Conservation (phyloP, 2,329 filamentous ascomycete species). For the Fusarium oligoseptatum region DNA sequence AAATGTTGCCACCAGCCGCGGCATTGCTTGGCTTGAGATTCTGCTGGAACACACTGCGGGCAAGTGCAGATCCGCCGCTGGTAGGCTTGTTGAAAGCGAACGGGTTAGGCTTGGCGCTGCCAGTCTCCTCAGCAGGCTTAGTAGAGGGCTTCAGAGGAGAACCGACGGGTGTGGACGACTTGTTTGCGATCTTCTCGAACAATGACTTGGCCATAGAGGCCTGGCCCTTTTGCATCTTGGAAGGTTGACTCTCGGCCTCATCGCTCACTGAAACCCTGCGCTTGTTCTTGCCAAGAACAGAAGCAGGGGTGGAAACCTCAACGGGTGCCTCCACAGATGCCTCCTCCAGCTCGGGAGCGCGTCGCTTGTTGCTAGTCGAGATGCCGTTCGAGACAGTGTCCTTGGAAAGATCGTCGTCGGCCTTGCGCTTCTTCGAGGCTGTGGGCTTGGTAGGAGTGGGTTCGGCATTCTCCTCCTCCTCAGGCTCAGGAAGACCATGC, state of each 20-base stretch:
- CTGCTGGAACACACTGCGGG: slow-evolving; percentile 60
- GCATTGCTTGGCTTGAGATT: slow-evolving; percentile 52
- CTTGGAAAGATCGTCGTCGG: slow-evolving; percentile 62
- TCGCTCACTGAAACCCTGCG: slow-evolving; percentile 63
- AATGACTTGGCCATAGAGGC: slow-evolving; percentile 68
- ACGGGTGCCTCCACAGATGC: slow-evolving; percentile 53
- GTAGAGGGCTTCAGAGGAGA: slow-evolving; percentile 50
- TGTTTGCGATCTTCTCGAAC: slow-evolving; percentile 70
- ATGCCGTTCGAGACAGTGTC: slow-evolving; percentile 53
- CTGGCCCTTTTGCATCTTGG: slow-evolving; percentile 64
- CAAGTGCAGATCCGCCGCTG: slow-evolving; percentile 49
- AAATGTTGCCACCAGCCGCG: slow-evolving; percentile 63
- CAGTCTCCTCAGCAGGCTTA: slow-evolving; percentile 44
- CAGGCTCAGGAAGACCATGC: slow-evolving; percentile 65
- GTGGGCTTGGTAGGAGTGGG: slow-evolving; percentile 51
- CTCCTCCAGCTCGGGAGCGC: slow-evolving; percentile 57
- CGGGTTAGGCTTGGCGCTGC: slow-evolving; percentile 50
- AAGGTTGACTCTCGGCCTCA: slow-evolving; percentile 62
- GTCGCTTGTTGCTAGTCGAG: slow-evolving; percentile 62
- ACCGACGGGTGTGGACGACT: slow-evolving; percentile 53
- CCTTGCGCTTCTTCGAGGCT: slow-evolving; percentile 68
- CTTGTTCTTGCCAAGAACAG: slow-evolving; percentile 62
- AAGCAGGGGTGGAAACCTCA: slow-evolving; percentile 42
- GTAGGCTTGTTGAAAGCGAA: slow-evolving; percentile 54
- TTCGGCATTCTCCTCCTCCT: slow-evolving; percentile 57